Evolutionary conservation across 2,329 filamentous ascomycete genomes (phyloP), one percentile per base, ranked within the genome.

Genomic region (Coniochaeta pulveracea): DNA sequence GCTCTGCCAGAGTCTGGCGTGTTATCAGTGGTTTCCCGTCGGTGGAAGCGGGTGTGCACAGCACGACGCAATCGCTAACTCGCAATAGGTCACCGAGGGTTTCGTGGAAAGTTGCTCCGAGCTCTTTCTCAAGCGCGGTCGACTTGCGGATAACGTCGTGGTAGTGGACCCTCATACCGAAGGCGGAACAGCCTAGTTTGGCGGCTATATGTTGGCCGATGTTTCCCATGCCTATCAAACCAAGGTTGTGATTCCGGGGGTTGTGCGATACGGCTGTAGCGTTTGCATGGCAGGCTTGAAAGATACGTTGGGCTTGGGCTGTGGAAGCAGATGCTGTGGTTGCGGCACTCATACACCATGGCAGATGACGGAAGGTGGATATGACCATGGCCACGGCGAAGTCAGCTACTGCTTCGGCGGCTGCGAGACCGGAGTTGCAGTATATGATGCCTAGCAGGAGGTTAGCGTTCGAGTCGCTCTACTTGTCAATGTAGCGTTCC

Each of bases 341-440:
- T 0, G 76, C 76, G 2, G 75, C 71, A 2, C 61, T 48, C 33
- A 72, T 66, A 40, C 69, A 77, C 71, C 77, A 83, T 2, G 72
- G 64, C 10, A 85, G 66, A 28, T 72, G 65, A 33, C 80, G 75
- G 58, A 84, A 85, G 10, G 72, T 75, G 7, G 71, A 69, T 32
- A 86, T 69, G 43, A 85, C 71, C 44, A 80, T 67, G 46, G 75
- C 76, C 25, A 83, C 62, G 12, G 77, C 73, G 40, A 81, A 73
- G 51, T 85, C 81, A 33, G 80, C 79, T 2, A 85, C 80, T 4
- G 79, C 73, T 46, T 85, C 80, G 6, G 76, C 76, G 22, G 77
- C 78, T 0, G 80, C 78, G 2, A 74, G 66, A 2, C 78, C 79
- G 3, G 74, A 69, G 55, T 85, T 85, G 61, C 80, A 85, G 56